Evolutionary conservation across 305 asterid species (phyloP), one percentile per base, ranked within the genome.

Genomic region (Rubia tinctorum): DNA sequence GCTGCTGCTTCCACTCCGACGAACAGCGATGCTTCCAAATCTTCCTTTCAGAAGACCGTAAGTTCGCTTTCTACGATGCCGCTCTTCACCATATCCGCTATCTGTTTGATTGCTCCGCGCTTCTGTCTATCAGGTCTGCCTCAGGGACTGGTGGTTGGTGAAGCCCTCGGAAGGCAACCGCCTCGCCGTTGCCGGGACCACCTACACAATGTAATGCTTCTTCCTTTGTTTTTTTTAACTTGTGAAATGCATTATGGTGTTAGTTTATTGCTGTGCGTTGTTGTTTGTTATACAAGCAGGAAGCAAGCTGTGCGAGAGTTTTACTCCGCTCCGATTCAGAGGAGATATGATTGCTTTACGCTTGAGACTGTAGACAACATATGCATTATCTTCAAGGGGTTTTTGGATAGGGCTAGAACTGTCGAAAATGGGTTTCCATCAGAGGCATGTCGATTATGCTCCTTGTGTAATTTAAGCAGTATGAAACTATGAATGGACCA

Each of bases 301-400:
- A 80, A 86, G 56, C 88, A 79, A 70, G 92, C 88, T 18, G 40
- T 77, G 79, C 85, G 96, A 76, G 82, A 83, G 62, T 92, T 90
- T 79, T 77, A 87, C 69, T 89, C 95, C 74, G 95, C 93, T 3
- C 95, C 94, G 2, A 92, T 92, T 61, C 79, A 77, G 40, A 86
- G 79, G 89, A 84, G 86, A 75, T 69, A 73, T 74, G 90, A 87
- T 80, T 74, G 47, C 6, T 89, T 76, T 75, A 87, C 82, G 62
- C 80, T 92, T 68, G 92, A 89, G 87, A 92, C 93, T 66, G 76
- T 79, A 23, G 98, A 92, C 77, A 96, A 91, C 72, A 80, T 84
- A 75, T 82, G 81, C 55, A 85, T 92, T 62, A 65, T 86, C 60
- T 69, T 92, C 44, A 49, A 81, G 18, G 93, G 95, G 73, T 81